Base-by-base conservation (phyloP, 805 yeast genomes). In the Kodamaea leandrae region DNA sequence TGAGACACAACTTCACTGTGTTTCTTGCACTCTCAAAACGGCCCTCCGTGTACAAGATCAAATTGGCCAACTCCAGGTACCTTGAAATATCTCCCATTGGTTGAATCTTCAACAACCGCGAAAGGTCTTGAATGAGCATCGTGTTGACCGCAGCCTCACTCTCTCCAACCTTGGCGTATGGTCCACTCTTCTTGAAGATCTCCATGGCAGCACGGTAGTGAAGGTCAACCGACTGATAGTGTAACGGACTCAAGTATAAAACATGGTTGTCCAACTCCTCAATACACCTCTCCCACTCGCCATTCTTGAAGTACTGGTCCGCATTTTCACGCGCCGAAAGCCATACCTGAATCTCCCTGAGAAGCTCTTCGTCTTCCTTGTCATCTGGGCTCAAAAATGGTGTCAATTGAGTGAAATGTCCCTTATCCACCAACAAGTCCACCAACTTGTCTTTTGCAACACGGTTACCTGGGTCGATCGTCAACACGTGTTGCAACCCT, bases 1-100 rank as follows among this genome's bases (percentile, higher is more conserved):
- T 80, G 36, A 91, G 64, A 57, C 97, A 89, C 47, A 76, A 80
- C 49, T 82, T 76, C 18, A 82, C 67, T 28, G 71, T 68, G 44
- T 60, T 68, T 51, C 76, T 61, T 0, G 84, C 74, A 18, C 70
- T 69, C 12, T 76, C 76, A 44, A 72, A 77, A 29, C 78, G 77
- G 27, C 69, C 65, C 28, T 79, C 67, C 5, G 80, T 74, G 50
- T 71, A 80, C 37, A 76, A 60, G 42, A 66, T 49, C 42, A 57
- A 60, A 18, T 63, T 55, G 1, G 73, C 49, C 14, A 59, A 40
- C 12, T 43, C 41, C 15, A 46, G 47, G 48, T 64, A 69, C 34
- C 47, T 41, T 3, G 49, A 39, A 30, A 66, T 45, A 39, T 60
- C 55, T 10, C 45, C 38, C 35, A 45, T 49, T 0, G 71, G 66